phyloP scores from a whole-genome alignment of 805 yeast genomes.

The Sugiyamaella floridensis region DNA sequence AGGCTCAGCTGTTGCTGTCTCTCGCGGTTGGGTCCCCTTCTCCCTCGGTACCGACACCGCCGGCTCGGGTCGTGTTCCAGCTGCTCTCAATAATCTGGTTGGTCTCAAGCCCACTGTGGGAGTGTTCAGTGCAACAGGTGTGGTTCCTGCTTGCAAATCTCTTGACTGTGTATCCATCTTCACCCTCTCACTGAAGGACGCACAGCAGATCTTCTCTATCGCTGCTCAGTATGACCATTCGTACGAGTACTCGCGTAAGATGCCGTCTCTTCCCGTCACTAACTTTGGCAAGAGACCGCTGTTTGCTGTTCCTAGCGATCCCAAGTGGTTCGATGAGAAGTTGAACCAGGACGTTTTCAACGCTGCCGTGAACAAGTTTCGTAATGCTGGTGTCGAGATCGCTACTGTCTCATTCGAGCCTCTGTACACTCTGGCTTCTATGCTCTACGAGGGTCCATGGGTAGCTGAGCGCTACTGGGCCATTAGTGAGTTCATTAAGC shows the following conservation, averaged over 20 bases:
- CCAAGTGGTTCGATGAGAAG: conserved; percentile 75
- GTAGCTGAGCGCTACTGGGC: conserved; percentile 93
- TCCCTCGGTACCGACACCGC: conserved; percentile 96
- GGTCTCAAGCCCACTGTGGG: conserved; percentile 95
- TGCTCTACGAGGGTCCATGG: conserved; percentile 98
- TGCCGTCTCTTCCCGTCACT: conserved; percentile 60
- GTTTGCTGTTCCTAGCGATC: conserved; percentile 67
- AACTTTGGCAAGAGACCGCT: conserved; percentile 51
- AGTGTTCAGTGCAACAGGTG: conserved; percentile 76
- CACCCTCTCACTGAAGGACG: conserved; percentile 70
- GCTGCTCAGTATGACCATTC: conserved; percentile 65
- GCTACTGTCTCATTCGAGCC: conserved; percentile 66
- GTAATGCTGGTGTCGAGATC: conserved; percentile 51
- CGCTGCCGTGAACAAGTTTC: conserved; percentile 50
- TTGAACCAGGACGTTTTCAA: conserved; percentile 67
- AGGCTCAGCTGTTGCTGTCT: conserved; percentile 90
- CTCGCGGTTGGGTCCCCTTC: conserved; percentile 81
- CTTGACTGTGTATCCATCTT: conserved; percentile 89
- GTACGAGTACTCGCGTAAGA: conserved; percentile 74
- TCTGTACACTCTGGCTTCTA: conserved; percentile 71
- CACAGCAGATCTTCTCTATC: conserved; percentile 65
- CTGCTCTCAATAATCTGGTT: conserved; percentile 82
- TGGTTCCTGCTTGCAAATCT: conserved; percentile 96
- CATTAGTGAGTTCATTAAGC: conserved; percentile 59
- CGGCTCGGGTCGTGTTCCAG: conserved; percentile 97